phyloP scores from a whole-genome alignment of 805 yeast genomes.

The Saccharomycopsis selenospora region DNA sequence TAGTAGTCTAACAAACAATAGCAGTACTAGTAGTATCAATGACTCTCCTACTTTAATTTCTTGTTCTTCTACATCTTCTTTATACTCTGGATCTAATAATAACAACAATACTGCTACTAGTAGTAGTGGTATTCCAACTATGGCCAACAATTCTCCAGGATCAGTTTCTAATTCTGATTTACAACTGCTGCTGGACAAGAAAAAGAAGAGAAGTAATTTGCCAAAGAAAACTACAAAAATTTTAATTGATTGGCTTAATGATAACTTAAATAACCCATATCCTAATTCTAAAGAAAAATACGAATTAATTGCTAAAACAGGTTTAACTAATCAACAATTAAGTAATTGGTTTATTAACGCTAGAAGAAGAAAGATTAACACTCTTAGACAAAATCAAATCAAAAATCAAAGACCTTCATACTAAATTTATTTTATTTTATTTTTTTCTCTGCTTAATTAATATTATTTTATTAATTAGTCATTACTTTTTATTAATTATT shows the following conservation, averaged over 20 bases:
- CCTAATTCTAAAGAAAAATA: constrained; percentile 76
- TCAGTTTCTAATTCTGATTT: neutral
- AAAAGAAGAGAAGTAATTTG: constrained; percentile 57
- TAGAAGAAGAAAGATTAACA: constrained; percentile 61
- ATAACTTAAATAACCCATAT: constrained; percentile 73
- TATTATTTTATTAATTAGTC: too few species aligned
- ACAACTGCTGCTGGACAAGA: constrained; percentile 8
- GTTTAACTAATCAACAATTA: constrained; percentile 72
- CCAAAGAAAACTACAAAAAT: constrained; percentile 74
- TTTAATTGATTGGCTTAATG: constrained; percentile 64
- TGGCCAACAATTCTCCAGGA: neutral
- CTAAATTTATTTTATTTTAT: too few species aligned
- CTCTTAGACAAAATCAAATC: constrained; percentile 29
- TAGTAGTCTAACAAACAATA: neutral
- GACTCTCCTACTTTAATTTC: neutral
- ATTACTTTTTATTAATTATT: too few species aligned
- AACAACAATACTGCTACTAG: neutral
- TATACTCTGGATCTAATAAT: neutral
- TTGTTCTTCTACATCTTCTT: neutral
- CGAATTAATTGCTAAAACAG: constrained; percentile 61
- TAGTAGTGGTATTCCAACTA: neutral
- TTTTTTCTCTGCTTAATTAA: too few species aligned
- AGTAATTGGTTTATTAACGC: constrained; percentile 88
- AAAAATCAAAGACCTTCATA: too few species aligned
- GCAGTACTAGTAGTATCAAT: neutral